These are phyloP conservation scores for Neurospora sp. DNA, from an alignment of 2,329 filamentous ascomycete species.

Conservation along the genomic window DNA sequence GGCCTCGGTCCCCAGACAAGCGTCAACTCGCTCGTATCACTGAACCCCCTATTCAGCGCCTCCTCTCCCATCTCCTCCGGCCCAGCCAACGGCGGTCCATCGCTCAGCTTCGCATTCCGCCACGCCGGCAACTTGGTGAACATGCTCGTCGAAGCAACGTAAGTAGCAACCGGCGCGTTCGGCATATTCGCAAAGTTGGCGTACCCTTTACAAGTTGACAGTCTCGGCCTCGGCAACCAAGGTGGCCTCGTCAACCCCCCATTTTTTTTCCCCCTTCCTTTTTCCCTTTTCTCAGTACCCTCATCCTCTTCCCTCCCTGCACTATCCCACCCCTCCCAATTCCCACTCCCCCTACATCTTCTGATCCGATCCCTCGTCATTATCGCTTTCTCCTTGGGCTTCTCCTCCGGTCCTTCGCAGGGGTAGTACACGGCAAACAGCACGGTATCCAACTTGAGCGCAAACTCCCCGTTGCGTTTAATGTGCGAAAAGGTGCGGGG, in stretches of 20 bases:
- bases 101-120: conserved; percentile 48
- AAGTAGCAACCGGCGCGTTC: conserved; percentile 36
- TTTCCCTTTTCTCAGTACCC: neutral
- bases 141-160: conserved; percentile 48
- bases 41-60: conserved; percentile 16
- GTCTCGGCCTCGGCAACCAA: conserved; percentile 51
- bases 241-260: conserved; percentile 40
- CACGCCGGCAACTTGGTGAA: conserved; percentile 57
- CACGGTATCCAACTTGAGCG: conserved; percentile 42
- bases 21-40: conserved; percentile 1
- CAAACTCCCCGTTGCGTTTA: conserved; percentile 28
- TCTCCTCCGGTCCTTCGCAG: conserved; percentile 29
- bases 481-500: conserved; percentile 31
- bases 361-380: neutral
- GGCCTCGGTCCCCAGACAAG: neutral
- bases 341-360: neutral
- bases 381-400: conserved; percentile 20
- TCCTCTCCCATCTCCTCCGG: conserved; percentile 23
- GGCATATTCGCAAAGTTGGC: conserved; percentile 49
- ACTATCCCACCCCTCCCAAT: neutral
- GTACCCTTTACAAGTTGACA: conserved; percentile 47
- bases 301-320: neutral
- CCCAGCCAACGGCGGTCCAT: conserved; percentile 34
- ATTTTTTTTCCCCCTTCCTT: conserved; percentile 6
- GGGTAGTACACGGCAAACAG: conserved; percentile 60